A percentile compares a stretch with the other conserved stretches of the same genome.
Evolutionary conservation across 140 eudicot genomes (phyloP).

Genomic region (Senecio squalidus): DNA sequence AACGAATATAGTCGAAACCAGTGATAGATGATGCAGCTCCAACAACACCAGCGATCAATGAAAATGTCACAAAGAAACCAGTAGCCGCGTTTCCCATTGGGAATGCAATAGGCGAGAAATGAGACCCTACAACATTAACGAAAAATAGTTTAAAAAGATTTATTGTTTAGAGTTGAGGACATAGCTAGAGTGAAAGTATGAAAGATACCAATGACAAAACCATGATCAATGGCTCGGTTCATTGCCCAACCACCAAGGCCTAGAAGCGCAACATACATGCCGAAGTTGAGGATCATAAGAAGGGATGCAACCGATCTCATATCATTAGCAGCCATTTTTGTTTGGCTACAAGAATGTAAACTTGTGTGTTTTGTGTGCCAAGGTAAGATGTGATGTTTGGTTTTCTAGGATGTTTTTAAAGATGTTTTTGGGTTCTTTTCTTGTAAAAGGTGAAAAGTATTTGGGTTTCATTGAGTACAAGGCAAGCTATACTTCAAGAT

Average conservation of each 20-base stretch:
- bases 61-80: constrained; percentile 71
- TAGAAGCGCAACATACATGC: constrained; percentile 63
- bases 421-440: constrained; percentile 30
- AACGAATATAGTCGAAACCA: constrained; percentile 51
- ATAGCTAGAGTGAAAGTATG: background rate
- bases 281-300: constrained; percentile 73
- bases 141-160: too few species aligned
- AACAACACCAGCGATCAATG: constrained; percentile 81
- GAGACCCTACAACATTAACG: constrained; percentile 25
- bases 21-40: constrained; percentile 66
- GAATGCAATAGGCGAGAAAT: constrained; percentile 86
- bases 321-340: constrained; percentile 57
- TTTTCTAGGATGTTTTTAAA: constrained; percentile 14
- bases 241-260: constrained; percentile 89
- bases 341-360: constrained; percentile 13
- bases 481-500: constrained; percentile 28
- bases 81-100: constrained; percentile 98
- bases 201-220: constrained; percentile 72
- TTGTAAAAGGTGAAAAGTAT: too few species aligned
- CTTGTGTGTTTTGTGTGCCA: background rate
- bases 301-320: constrained; percentile 49
- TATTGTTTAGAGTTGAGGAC: too few species aligned
- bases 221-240: constrained; percentile 66
- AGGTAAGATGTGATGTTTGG: constrained; percentile 6
- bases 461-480: constrained; percentile 25